Evolutionary conservation across 2,329 filamentous ascomycete genomes (phyloP), one percentile per base, ranked within the genome.

Genomic region (Aspergillus pseudotamarii): DNA sequence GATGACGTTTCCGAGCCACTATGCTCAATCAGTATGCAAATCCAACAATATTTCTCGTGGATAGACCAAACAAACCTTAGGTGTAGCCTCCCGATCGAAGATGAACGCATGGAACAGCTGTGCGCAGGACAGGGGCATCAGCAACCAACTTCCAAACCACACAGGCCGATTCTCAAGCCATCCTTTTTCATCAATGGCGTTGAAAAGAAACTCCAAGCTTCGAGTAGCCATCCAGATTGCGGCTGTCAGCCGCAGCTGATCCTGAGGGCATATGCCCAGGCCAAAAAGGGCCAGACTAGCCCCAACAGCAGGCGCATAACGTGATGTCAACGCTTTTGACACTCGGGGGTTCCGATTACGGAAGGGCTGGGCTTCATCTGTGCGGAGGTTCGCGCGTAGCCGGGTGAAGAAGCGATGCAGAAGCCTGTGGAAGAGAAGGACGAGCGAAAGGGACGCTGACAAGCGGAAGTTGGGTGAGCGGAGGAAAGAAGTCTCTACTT

Each of bases 341-440:
- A 93, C 87, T 21, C 87, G 86, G 0, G 94, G 94, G 72, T 98
- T 97, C 59, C 94, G 90, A 62, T 85, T 83, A 16, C 93, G 87
- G 78, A 98, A 97, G 0, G 92, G 90, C 60, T 86, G 85, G 1
- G 94, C 93, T 61, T 92, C 87, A n/a, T 92, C 86, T 41, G 91
- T 89, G 48, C 96, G 87, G 4, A 99, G 84, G 67, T 93, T 92
- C 1, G 86, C 84, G 55, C 94, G 89, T 50, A 98, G 82, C 32
- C 92, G 88, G 30, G 87, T 86, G 71, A 98, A 91, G 83, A 98
- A 97, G 63, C 94, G 92, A 80, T 94, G 93, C 30, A 98, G 88
- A 1, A 97, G 84, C 34, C 95, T 89, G 76, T 99, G 95, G 65
- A 96, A 87, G 50, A 98, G 87, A 23, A 98, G 85, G 66, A 97